These are phyloP conservation scores for Paecilomyces sp. DNA, from an alignment of 2,329 filamentous ascomycete species.

Conservation along the genomic window DNA sequence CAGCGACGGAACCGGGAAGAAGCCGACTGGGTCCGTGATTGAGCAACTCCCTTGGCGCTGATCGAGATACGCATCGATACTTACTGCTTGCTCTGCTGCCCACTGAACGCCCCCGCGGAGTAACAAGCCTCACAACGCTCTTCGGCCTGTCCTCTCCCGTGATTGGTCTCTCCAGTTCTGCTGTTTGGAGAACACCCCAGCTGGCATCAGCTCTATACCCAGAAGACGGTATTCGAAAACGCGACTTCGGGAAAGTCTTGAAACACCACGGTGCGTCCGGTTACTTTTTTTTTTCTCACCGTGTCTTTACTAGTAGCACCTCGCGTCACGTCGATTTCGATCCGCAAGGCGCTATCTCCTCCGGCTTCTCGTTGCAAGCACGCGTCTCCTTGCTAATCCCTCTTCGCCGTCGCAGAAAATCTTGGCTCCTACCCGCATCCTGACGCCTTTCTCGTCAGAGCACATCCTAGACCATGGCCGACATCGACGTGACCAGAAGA, in stretches of 20 bases:
- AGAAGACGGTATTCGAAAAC: not conserved
- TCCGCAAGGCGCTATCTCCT: not conserved
- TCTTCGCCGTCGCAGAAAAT: not conserved
- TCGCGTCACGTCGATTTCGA: not conserved
- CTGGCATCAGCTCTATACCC: not conserved
- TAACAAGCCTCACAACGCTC: not conserved
- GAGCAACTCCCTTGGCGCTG: not conserved
- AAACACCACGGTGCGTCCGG: not conserved
- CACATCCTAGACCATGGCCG: constrained; percentile 18
- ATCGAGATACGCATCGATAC: not conserved
- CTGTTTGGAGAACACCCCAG: not conserved
- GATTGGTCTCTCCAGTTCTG: not conserved
- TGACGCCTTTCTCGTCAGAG: not conserved
- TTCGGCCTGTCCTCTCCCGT: not conserved
- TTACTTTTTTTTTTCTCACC: not conserved
- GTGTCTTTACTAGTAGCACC: not conserved
- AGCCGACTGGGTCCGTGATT: not conserved
- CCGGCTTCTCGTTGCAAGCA: not conserved
- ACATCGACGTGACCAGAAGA: constrained; percentile 76
- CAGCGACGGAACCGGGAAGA: not conserved
- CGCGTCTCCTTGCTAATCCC: not conserved
- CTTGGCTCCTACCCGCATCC: not conserved
- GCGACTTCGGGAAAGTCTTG: not conserved
- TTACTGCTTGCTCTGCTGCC: not conserved
- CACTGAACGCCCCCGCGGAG: not conserved